A percentile compares a stretch with the other conserved stretches of the same genome.
phyloP scores from a whole-genome alignment of 306 rosid species.

The Cicer bijugum region DNA sequence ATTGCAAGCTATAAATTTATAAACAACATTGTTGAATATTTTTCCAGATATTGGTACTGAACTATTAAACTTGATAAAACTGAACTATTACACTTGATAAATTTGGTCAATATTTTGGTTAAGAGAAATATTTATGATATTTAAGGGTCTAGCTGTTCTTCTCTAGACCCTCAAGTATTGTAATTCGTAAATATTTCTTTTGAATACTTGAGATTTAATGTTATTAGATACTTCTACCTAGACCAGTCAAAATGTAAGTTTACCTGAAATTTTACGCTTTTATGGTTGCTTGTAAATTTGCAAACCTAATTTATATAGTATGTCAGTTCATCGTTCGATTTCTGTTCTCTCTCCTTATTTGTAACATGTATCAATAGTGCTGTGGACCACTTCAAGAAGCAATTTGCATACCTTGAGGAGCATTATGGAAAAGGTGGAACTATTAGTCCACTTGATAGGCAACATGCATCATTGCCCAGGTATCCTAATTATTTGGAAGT shows the following conservation, averaged over 20 bases:
- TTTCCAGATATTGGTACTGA: conserved; percentile 19
- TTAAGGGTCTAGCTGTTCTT: neutral
- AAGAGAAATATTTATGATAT: neutral
- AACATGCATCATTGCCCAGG: conserved; percentile 98
- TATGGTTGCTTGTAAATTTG: conserved; percentile 22
- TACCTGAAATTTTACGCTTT: conserved; percentile 6
- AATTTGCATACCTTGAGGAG: conserved; percentile 97
- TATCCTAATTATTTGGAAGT: conserved; percentile 38
- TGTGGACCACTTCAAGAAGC: conserved; percentile 98
- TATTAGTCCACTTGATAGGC: conserved; percentile 85
- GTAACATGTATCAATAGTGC: conserved; percentile 59
- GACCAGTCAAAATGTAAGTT: conserved; percentile 21
- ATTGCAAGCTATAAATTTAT: conserved; percentile 29
- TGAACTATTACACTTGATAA: neutral
- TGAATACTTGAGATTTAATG: neutral
- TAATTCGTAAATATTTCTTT: conserved; percentile 5
- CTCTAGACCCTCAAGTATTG: conserved; percentile 15
- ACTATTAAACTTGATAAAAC: neutral
- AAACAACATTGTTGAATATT: conserved; percentile 4
- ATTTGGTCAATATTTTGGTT: conserved; percentile 14
- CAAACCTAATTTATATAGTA: neutral
- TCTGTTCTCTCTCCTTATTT: neutral
- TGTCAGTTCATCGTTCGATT: conserved; percentile 9
- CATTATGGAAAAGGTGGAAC: conserved; percentile 87
- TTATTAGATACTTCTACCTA: neutral